Percentiles rank a stretch among this genome's conserved stretches.
Conservation (phyloP, 139 green algal genomes). For the Micractinium sp. region DNA sequence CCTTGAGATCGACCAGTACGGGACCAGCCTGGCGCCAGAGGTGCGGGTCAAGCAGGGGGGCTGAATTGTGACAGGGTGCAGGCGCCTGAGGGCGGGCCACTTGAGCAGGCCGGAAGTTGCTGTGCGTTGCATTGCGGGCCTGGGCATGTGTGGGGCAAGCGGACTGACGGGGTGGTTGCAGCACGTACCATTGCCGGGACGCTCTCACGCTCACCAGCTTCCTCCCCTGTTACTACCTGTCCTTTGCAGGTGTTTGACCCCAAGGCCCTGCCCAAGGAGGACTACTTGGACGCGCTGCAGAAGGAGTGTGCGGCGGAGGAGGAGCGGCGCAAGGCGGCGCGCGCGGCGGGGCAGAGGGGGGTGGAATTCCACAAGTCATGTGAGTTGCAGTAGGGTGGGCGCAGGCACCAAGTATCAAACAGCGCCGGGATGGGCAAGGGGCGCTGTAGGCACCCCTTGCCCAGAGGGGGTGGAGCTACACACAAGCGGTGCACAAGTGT, state of each 20-base stretch:
- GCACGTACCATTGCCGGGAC: too few species aligned
- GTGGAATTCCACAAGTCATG: constrained; percentile 38
- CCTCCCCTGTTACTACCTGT: background rate
- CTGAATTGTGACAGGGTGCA: background rate
- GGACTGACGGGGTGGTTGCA: too few species aligned
- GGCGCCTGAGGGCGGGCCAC: background rate
- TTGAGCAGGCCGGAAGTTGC: background rate
- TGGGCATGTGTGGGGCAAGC: background rate
- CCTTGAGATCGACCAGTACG: constrained; percentile 66
- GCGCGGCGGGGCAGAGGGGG: constrained; percentile 15
- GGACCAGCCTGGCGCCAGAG: constrained; percentile 57
- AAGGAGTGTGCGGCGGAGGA: constrained; percentile 29
- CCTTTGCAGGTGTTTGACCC: constrained; percentile 46
- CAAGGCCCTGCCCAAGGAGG: constrained; percentile 38
- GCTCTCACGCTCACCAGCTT: background rate
- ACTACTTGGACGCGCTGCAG: constrained; percentile 32
- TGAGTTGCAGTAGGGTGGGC: background rate
- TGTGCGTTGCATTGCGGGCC: background rate
- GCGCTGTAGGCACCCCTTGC: background rate
- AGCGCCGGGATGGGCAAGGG: background rate
- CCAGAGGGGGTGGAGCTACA: too few species aligned
- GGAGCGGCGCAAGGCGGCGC: constrained; percentile 29
- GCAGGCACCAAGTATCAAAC: background rate
- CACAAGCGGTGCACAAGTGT: background rate
- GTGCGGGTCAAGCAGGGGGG: constrained; percentile 32